Percentiles rank a stretch among this genome's conserved stretches.
Conservation (phyloP, 1,284 basidiomycete species). For the Cryptococcus deneoformans region DNA sequence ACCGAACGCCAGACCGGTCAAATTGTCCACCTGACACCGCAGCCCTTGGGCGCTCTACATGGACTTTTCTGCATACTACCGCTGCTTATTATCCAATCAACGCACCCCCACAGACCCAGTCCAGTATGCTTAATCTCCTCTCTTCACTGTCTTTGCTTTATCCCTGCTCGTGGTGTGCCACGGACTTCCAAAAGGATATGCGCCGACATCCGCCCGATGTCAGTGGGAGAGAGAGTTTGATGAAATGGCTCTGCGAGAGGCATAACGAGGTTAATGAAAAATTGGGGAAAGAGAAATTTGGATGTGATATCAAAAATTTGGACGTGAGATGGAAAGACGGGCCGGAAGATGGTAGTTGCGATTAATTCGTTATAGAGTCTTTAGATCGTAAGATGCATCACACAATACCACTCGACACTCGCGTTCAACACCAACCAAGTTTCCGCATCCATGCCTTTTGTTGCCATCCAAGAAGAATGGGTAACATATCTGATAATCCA, state of each 20-base stretch:
- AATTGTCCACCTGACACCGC: slow-evolving; percentile 86
- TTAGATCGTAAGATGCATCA: background rate
- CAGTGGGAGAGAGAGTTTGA: slow-evolving; percentile 62
- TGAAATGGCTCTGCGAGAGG: slow-evolving; percentile 81
- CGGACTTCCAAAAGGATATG: slow-evolving; percentile 66
- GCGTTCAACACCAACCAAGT: slow-evolving; percentile 9
- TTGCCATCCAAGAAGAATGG: slow-evolving; percentile 82
- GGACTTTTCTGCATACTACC: slow-evolving; percentile 92
- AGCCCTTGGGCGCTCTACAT: slow-evolving; percentile 81
- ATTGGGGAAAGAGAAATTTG: slow-evolving; percentile 76
- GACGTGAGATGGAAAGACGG: slow-evolving; percentile 90
- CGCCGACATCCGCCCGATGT: slow-evolving; percentile 69
- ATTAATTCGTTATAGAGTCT: slow-evolving; percentile 51
- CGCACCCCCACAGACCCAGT: slow-evolving; percentile 65
- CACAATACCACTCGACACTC: slow-evolving; percentile 5
- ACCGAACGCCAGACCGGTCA: slow-evolving; percentile 48
- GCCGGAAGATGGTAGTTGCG: slow-evolving; percentile 79
- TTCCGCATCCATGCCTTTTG: slow-evolving; percentile 57
- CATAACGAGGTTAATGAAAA: slow-evolving; percentile 86
- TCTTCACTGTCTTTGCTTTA: slow-evolving; percentile 75
- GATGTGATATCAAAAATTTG: slow-evolving; percentile 65
- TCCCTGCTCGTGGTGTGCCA: slow-evolving; percentile 80
- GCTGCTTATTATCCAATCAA: slow-evolving; percentile 88
- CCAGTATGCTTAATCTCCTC: slow-evolving; percentile 75
- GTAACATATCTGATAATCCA: slow-evolving; percentile 79